A percentile compares a stretch with the other conserved stretches of the same genome.
phyloP scores from a whole-genome alignment of 1,284 basidiomycete species.

The Puccinia horiana region DNA sequence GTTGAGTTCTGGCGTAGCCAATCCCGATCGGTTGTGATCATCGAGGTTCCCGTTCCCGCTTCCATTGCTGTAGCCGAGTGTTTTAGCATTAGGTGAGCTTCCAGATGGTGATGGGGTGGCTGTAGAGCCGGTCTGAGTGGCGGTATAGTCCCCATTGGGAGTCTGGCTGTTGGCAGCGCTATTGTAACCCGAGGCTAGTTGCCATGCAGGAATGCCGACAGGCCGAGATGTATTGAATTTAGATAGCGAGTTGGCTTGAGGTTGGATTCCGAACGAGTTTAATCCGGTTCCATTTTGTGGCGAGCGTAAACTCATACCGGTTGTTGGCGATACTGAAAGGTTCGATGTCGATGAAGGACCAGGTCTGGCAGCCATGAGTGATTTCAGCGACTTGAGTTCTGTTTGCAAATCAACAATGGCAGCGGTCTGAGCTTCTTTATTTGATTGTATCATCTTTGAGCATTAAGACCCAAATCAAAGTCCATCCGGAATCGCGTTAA shows the following conservation, averaged over 20 bases:
- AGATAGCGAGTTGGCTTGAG: constrained; percentile 14
- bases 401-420: constrained; percentile 33
- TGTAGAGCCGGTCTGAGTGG: constrained; percentile 2
- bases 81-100: not conserved
- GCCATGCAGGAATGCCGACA: constrained; percentile 38
- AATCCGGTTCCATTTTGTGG: not conserved
- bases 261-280: constrained; percentile 5
- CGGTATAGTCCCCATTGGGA: not conserved
- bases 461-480: not conserved
- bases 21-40: not conserved
- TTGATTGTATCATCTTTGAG: constrained; percentile 26
- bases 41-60: not conserved
- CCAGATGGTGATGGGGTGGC: not conserved
- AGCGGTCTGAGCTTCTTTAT: constrained; percentile 36
- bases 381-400: constrained; percentile 45
- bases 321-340: not conserved
- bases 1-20: not conserved
- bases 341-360: not conserved
- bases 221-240: constrained; percentile 19
- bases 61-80: not conserved
- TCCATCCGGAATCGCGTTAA: not conserved
- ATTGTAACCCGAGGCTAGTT: constrained; percentile 27
- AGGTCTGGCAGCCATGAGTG: constrained; percentile 16
- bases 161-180: not conserved
- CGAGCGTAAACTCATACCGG: not conserved